Base-by-base conservation (phyloP, 2,329 filamentous ascomycete species). In the Cladosporium cucumerinum region DNA sequence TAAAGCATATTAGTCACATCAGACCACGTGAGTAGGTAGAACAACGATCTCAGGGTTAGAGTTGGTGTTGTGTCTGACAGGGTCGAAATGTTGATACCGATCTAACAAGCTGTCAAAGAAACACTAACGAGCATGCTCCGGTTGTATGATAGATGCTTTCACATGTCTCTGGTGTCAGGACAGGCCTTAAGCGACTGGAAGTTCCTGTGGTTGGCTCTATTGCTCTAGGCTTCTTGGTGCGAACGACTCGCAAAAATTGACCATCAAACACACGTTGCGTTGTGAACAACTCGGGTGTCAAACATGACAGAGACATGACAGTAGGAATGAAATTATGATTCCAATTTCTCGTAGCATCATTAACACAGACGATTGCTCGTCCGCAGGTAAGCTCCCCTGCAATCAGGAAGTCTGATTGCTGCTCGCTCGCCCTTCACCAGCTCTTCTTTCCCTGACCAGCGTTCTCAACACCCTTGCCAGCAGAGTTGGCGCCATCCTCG, bases 381-480 rank as follows among this genome's bases (percentile, higher is more conserved):
- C 39, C 10, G 39, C n/a, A 12, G 3, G n/a, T n/a, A 46, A 16
- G 16, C 1, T 8, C 10, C 21, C 46, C 46, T 16, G 21, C 46
- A 25, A 18, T 21, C 14, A 30, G 21, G 5, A 7, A 51, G 21
- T n/a, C 48, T 28, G 21, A 26, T 36, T 2, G 28, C 54, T 32
- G 4, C 16, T 54, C 16, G n/a, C 10, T 18, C 7, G 12, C 11
- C 8, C 49, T 39, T 46, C 54, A 63, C 61, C 61, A 63, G 43
- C 49, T 57, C 61, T 64, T 81, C 73, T 80, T 82, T 62, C 79
- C 80, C 69, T 82, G 77, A 0, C 80, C 80, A 64, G 79, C 80
- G 66, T 80, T 74, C 76, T 82, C 81, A 7, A 79, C 78, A 0
- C 80, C 80, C 59, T 78, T 78, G 1, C 78, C 79, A 55, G 80